Evolutionary conservation across 441 rosid species (phyloP), one percentile per base, ranked within the genome.

Genomic region (Erysimum cheiri): DNA sequence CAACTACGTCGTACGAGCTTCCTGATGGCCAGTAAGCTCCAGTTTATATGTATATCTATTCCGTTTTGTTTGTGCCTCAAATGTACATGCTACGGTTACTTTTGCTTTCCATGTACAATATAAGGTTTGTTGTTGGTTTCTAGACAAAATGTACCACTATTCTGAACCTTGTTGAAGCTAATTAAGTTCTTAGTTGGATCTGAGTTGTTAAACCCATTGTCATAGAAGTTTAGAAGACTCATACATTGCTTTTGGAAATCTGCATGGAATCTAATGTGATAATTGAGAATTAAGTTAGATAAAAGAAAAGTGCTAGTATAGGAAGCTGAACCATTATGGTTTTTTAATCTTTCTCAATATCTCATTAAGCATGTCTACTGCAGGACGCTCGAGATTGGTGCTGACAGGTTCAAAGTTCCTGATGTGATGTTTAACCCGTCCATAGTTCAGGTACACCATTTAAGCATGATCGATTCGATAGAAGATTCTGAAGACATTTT

Each of bases 11-110:
- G 2, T 96, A 96, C 60, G 99, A 96, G 84, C 96, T 96, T 78
- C 99, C 99, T 60, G 99, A 96, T 87, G 99, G 99, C 91, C 99
- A 91, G 99, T 93, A 85, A 91, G 97, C 81, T 41, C 59, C 60
- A 59, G 19, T 65, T 53, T 58, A 31, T 63, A 44, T 41, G 17
- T 63, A 44, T 41, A 15, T 48, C 46, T 59, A 49, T 40, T 39
- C 2, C 19, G 3, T 14, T 43, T 55, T 64, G 17, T 43, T 53
- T 46, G 36, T 55, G 36, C 28, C 17, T 59, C 26, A 33, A 9
- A 29, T 26, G 19, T 41, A 2, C 57, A 39, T 55, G 74, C 60
- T 19, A 39, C 35, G 17, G 8, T 67, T 61, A 3, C 26, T 60
- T 24, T 53, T 73, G 12, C 40, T 26, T 62, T 54, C 15, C 44